These are phyloP conservation scores for Macrolepiota dolichaula DNA, from an alignment of 768 basidiomycete species.

Conservation along the genomic window DNA sequence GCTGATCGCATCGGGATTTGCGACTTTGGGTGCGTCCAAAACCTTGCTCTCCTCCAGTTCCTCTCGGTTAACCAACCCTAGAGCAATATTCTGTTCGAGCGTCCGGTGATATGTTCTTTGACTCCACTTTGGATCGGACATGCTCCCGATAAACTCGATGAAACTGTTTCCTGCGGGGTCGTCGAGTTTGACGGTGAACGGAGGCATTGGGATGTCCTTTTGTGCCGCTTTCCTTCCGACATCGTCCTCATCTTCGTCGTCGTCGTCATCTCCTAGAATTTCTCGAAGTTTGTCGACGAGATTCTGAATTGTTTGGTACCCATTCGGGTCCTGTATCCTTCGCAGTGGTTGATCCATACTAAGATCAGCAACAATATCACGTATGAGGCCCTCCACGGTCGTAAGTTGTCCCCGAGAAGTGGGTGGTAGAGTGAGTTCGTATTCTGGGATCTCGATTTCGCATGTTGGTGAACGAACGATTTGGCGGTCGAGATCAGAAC, in stretches of 20 bases:
- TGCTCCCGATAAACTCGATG: slow-evolving; percentile 83
- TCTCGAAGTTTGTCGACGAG: slow-evolving; percentile 65
- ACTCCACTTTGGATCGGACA: slow-evolving; percentile 92
- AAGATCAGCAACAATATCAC: slow-evolving; percentile 80
- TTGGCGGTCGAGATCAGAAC: slow-evolving; percentile 86
- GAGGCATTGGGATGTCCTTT: slow-evolving; percentile 52
- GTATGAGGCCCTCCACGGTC: slow-evolving; percentile 91
- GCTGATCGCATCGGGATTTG: slow-evolving; percentile 16
- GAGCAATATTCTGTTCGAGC: slow-evolving; percentile 69
- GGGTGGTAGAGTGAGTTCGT: slow-evolving; percentile 86
- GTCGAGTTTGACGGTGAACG: slow-evolving; percentile 83
- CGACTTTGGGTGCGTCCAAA: slow-evolving; percentile 11
- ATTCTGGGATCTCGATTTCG: slow-evolving; percentile 81
- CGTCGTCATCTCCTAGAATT: slow-evolving; percentile 61
- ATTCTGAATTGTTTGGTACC: slow-evolving; percentile 68
- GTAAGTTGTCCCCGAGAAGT: slow-evolving; percentile 86
- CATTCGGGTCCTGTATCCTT: slow-evolving; percentile 69
- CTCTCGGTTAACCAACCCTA: slow-evolving; percentile 67
- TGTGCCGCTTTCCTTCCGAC: slow-evolving; percentile 27
- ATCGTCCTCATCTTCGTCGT: slow-evolving; percentile 34
- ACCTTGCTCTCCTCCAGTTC: slow-evolving; percentile 23
- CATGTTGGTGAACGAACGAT: slow-evolving; percentile 86
- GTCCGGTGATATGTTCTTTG: slow-evolving; percentile 80
- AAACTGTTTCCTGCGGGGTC: slow-evolving; percentile 98
- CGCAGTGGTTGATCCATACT: slow-evolving; percentile 80